Conservation (phyloP, 768 basidiomycete genomes). For the Boletus rubropictus region DNA sequence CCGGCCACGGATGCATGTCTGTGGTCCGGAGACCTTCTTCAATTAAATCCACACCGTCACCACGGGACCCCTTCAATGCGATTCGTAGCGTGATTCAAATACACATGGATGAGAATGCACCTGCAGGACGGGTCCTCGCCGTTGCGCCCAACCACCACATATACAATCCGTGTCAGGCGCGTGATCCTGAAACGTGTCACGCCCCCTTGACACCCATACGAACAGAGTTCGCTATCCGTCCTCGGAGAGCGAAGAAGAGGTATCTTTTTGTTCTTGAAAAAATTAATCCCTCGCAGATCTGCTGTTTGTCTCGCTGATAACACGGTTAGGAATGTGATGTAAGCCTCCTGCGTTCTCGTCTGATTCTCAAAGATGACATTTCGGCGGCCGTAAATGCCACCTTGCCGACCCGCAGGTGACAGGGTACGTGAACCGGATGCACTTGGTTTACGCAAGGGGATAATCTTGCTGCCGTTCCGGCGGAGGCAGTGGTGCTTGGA, state of each 20-base stretch:
- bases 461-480: slow-evolving; percentile 16
- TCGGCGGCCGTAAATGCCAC: slow-evolving; percentile 11
- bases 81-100: neutral
- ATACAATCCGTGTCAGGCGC: slow-evolving; percentile 5
- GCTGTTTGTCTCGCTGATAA: slow-evolving; percentile 16
- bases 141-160: slow-evolving; percentile 13
- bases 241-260: slow-evolving; percentile 14
- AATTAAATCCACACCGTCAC: slow-evolving; percentile 3
- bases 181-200: slow-evolving; percentile 17
- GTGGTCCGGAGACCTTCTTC: slow-evolving; percentile 8
- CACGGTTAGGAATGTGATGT: slow-evolving; percentile 16
- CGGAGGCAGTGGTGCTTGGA: slow-evolving; percentile 16
- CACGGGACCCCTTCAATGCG: neutral
- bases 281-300: slow-evolving; percentile 5
- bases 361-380: slow-evolving; percentile 14
- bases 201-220: neutral
- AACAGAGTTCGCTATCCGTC: slow-evolving; percentile 1
- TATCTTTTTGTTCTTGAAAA: neutral
- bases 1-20: slow-evolving; percentile 9
- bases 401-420: neutral
- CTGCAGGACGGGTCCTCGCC: slow-evolving; percentile 1
- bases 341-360: slow-evolving; percentile 12
- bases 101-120: slow-evolving; percentile 4
- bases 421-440: slow-evolving; percentile 11
- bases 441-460: slow-evolving; percentile 9